Percentiles rank a stretch among this genome's conserved stretches.
Conservation (phyloP, 169 alveolate genomes). For the Eimeria sp. region DNA sequence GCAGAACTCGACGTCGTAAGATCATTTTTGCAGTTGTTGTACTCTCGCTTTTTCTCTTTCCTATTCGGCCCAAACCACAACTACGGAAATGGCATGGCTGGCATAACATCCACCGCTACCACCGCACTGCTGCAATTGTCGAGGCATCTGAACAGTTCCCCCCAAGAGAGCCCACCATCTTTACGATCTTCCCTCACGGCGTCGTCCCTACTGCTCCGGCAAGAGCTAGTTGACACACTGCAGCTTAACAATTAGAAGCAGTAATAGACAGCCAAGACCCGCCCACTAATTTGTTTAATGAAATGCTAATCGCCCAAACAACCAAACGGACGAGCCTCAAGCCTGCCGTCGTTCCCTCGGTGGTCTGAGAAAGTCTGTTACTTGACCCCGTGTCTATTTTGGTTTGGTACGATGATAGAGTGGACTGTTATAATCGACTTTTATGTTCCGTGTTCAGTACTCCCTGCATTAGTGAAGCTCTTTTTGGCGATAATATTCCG, state of each 20-base stretch:
- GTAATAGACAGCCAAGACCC: no score
- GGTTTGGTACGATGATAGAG: background rate
- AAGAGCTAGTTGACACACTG: background rate
- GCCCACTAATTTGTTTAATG: background rate
- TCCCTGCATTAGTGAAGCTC: background rate
- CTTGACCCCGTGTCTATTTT: background rate
- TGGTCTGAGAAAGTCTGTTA: background rate
- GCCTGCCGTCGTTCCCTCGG: background rate
- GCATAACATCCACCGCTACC: slow-evolving; percentile 70
- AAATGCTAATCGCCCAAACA: background rate
- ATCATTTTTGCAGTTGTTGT: slow-evolving; percentile 13
- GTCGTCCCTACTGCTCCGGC: slow-evolving; percentile 83
- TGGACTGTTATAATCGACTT: background rate
- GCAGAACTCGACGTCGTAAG: slow-evolving; percentile 66
- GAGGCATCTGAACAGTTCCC: slow-evolving; percentile 79
- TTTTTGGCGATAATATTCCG: background rate
- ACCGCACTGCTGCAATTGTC: slow-evolving; percentile 76
- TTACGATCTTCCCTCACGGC: slow-evolving; percentile 76
- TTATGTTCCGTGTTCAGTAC: background rate
- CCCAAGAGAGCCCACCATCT: slow-evolving; percentile 78
- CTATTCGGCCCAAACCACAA: slow-evolving; percentile 22
- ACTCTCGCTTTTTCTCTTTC: slow-evolving; percentile 36
- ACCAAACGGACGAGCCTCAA: background rate
- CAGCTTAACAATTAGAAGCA: background rate
- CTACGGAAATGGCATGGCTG: slow-evolving; percentile 71